phyloP scores from a whole-genome alignment of 2,329 filamentous ascomycete genomes.

The Colletotrichum brevisporum region DNA sequence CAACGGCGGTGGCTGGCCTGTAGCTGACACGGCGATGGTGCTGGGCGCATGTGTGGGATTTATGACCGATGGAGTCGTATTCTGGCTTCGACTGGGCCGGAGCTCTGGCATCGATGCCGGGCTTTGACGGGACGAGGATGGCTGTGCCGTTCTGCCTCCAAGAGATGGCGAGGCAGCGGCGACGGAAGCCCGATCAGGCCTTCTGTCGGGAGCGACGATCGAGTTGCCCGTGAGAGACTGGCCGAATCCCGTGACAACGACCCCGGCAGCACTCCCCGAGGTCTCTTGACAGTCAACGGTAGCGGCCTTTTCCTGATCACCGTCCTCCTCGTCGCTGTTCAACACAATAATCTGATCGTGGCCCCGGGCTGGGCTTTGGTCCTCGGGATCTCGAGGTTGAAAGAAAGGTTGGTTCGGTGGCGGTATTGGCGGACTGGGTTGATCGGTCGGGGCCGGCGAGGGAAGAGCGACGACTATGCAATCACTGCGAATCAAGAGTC shows the following conservation, averaged over 20 bases:
- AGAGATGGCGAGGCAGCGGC: constrained; percentile 1
- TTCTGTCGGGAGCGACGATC: background rate
- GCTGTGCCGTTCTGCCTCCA: background rate
- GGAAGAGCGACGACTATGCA: constrained; percentile 61
- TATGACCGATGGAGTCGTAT: background rate
- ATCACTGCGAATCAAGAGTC: constrained; percentile 21
- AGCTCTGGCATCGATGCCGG: background rate
- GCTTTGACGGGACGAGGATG: background rate
- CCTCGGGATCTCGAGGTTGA: constrained; percentile 53
- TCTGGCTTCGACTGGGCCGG: background rate
- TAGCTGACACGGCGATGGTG: background rate
- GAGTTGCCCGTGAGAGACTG: background rate
- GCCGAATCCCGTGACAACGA: background rate
- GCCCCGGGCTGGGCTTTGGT: background rate
- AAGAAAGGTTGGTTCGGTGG: constrained; percentile 38
- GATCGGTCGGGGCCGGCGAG: constrained; percentile 75
- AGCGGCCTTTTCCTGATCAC: background rate
- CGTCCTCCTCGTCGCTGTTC: no score
- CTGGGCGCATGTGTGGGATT: constrained; percentile 1
- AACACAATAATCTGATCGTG: background rate
- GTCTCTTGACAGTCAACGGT: background rate
- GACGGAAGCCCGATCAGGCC: background rate
- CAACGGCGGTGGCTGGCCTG: background rate
- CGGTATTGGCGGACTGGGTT: constrained; percentile 62
- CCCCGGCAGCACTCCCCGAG: background rate